Conservation (phyloP, 2,329 filamentous ascomycete genomes). For the Aspergillus phoenicis region DNA sequence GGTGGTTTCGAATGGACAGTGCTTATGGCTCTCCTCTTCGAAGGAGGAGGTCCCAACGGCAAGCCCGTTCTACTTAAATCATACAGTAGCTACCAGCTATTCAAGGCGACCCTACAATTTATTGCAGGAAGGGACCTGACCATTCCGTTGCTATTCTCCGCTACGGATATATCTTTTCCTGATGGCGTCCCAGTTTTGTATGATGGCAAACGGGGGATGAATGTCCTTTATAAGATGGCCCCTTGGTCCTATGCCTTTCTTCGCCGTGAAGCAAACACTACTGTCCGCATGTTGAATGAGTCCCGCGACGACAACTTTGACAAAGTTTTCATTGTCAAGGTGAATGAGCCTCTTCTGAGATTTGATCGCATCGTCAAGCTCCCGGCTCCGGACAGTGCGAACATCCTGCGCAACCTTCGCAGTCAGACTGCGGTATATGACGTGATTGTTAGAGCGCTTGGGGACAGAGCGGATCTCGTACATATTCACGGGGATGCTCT, state of each 20-base stretch:
- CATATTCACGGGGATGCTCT: constrained; percentile 53
- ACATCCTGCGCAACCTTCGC: constrained; percentile 33
- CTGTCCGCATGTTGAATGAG: constrained; percentile 74
- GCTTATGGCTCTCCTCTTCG: constrained; percentile 77
- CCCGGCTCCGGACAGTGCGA: constrained; percentile 28
- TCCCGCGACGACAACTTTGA: constrained; percentile 78
- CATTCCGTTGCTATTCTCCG: constrained; percentile 59
- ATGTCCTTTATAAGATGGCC: constrained; percentile 88
- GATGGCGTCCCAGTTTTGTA: constrained; percentile 70
- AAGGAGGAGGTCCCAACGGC: constrained; percentile 73
- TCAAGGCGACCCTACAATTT: constrained; percentile 92
- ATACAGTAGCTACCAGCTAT: constrained; percentile 88
- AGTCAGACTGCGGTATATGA: constrained; percentile 56
- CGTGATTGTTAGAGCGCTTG: constrained; percentile 70
- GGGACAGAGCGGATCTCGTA: constrained; percentile 72
- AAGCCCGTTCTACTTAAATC: constrained; percentile 73
- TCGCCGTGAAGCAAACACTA: constrained; percentile 72
- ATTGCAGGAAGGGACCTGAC: constrained; percentile 74
- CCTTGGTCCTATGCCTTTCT: constrained; percentile 77
- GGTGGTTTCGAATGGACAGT: constrained; percentile 89
- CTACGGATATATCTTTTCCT: constrained; percentile 37
- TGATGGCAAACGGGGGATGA: constrained; percentile 73
- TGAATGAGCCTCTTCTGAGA: constrained; percentile 54
- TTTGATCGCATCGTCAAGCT: constrained; percentile 57
- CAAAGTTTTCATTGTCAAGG: constrained; percentile 72